Conservation (phyloP, 495 filamentous ascomycete species). For the Xylaria castorea region DNA sequence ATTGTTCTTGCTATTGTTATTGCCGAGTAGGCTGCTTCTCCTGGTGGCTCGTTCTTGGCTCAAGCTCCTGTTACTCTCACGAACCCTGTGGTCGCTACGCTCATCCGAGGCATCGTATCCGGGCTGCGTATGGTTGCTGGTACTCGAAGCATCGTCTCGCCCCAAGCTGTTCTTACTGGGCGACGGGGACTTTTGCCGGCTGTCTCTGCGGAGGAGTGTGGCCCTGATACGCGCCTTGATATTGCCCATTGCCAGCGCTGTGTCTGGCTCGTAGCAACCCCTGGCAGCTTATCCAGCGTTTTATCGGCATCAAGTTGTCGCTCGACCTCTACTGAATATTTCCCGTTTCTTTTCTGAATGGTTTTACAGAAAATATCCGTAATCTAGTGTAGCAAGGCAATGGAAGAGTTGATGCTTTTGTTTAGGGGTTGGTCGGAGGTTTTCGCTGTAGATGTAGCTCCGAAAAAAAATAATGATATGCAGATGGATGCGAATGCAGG, state of each 20-base stretch:
- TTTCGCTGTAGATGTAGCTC: not conserved
- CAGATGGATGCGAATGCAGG: slow-evolving; percentile 6
- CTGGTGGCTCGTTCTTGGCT: slow-evolving; percentile 2
- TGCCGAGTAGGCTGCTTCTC: not conserved
- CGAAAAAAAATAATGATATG: not conserved
- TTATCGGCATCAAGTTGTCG: not conserved
- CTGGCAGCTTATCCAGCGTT: not conserved
- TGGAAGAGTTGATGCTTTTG: not conserved
- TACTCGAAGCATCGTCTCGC: slow-evolving; percentile 33
- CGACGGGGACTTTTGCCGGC: slow-evolving; percentile 45
- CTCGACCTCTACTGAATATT: not conserved
- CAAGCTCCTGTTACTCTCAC: slow-evolving; percentile 17
- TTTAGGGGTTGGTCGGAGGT: not conserved
- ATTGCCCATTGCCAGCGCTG: slow-evolving; percentile 48
- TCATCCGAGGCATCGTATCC: slow-evolving; percentile 36
- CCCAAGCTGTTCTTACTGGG: slow-evolving; percentile 41
- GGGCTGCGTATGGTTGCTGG: slow-evolving; percentile 36
- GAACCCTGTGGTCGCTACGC: slow-evolving; percentile 11
- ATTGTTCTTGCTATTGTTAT: not conserved
- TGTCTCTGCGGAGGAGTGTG: slow-evolving; percentile 55
- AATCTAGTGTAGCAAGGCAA: not conserved
- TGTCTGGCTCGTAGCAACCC: not conserved
- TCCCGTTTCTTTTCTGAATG: not conserved
- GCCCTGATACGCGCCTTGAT: slow-evolving; percentile 55
- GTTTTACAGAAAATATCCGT: not conserved